Conservation (phyloP, 306 rosid species). For the Vachellia pachyceras region DNA sequence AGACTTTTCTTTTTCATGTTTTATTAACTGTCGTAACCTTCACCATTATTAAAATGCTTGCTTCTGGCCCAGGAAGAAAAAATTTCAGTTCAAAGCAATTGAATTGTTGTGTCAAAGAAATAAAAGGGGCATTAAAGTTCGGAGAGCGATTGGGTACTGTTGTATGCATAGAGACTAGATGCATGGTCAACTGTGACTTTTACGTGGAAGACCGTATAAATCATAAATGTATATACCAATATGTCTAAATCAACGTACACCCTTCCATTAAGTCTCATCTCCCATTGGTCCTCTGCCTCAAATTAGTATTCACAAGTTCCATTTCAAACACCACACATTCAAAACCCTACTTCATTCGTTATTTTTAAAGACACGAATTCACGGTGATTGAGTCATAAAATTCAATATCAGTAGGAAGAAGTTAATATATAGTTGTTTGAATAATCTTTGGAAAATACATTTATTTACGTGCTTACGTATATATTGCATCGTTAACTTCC, state of each 20-base stretch:
- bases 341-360: background rate
- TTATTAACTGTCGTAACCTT: background rate
- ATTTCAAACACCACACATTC: background rate
- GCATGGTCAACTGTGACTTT: background rate
- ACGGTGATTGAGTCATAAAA: background rate
- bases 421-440: background rate
- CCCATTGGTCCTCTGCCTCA: background rate
- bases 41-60: background rate
- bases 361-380: background rate
- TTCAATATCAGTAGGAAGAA: background rate
- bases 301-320: background rate
- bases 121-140: conserved; percentile 9
- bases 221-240: conserved; percentile 3
- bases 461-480: no score
- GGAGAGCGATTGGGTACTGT: conserved; percentile 26
- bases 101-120: conserved; percentile 30
- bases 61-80: background rate
- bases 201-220: background rate
- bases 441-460: background rate
- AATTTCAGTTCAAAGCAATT: conserved; percentile 22
- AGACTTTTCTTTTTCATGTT: background rate
- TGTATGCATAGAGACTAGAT: background rate
- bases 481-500: background rate
- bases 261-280: background rate
- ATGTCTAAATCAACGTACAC: background rate